These are phyloP conservation scores for Penicillium silybi DNA, from an alignment of 495 filamentous ascomycete genomes.

Conservation along the genomic window DNA sequence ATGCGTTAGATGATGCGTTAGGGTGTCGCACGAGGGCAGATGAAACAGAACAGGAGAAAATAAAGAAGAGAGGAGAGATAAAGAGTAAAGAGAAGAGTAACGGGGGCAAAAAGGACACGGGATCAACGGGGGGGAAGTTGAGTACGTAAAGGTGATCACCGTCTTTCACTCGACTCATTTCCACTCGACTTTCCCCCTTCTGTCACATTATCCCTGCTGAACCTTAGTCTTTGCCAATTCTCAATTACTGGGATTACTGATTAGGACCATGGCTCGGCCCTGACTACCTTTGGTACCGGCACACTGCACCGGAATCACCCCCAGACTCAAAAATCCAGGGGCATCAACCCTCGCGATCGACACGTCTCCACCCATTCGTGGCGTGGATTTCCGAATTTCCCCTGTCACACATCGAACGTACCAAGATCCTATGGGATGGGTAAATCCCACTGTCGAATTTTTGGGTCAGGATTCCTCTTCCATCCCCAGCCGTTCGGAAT, in stretches of 20 bases:
- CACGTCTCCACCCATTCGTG: conserved; percentile 9
- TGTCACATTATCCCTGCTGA: conserved; percentile 1
- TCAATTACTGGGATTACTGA: not conserved
- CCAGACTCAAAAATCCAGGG: conserved; percentile 7
- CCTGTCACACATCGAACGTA: not conserved
- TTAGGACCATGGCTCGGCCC: not conserved
- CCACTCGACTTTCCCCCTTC: not conserved
- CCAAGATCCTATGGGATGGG: not conserved
- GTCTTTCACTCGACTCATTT: not conserved
- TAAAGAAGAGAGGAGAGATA: not conserved
- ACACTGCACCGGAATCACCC: not conserved
- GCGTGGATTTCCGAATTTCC: not conserved
- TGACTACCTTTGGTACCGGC: not conserved
- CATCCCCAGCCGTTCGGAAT: conserved; percentile 12
- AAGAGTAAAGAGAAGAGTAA: not conserved
- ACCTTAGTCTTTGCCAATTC: not conserved
- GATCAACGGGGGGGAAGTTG: conserved; percentile 6
- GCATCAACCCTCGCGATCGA: conserved; percentile 10
- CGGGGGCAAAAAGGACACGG: conserved; percentile 7
- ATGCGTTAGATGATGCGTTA: conserved; percentile 9
- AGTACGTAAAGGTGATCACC: conserved; percentile 7
- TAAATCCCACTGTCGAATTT: not conserved
- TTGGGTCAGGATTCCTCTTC: not conserved
- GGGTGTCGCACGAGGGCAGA: conserved; percentile 18
- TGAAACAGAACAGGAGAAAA: conserved; percentile 3